A percentile compares a stretch with the other conserved stretches of the same genome.
These are phyloP conservation scores for Thermomucor indicae-seudaticae DNA, from an alignment of 371 early-diverging fungal genomes.

Conservation along the genomic window DNA sequence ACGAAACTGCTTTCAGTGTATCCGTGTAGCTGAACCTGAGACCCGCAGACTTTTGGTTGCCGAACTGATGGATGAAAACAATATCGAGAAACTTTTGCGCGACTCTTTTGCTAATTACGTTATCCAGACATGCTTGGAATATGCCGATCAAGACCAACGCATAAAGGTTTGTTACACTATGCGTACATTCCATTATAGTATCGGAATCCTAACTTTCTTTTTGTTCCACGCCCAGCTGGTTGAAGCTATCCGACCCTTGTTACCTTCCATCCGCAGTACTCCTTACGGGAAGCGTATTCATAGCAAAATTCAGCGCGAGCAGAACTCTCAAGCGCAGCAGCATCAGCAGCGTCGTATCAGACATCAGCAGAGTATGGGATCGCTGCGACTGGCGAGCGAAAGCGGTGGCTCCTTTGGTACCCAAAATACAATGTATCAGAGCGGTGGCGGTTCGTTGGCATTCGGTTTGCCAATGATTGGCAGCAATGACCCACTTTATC, in stretches of 20 bases:
- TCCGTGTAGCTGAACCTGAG: constrained; percentile 70
- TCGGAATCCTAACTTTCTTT: not conserved
- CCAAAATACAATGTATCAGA: not conserved
- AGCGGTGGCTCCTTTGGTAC: not conserved
- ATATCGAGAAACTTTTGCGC: constrained; percentile 71
- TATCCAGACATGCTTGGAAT: constrained; percentile 87
- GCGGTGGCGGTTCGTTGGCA: constrained; percentile 2
- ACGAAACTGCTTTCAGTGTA: constrained; percentile 51
- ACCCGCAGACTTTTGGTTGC: constrained; percentile 68
- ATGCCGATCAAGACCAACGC: constrained; percentile 76
- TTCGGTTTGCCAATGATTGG: constrained; percentile 12
- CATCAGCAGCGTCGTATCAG: constrained; percentile 5
- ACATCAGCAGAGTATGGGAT: constrained; percentile 9
- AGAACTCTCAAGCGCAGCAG: constrained; percentile 9
- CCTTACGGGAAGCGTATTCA: constrained; percentile 89
- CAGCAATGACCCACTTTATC: constrained; percentile 5
- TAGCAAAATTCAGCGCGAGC: constrained; percentile 69
- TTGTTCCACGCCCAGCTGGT: constrained; percentile 49
- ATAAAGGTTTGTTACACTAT: constrained; percentile 36
- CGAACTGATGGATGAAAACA: constrained; percentile 64
- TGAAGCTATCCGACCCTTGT: constrained; percentile 71
- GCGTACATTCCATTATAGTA: not conserved
- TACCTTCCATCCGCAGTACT: constrained; percentile 79
- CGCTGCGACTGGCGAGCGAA: constrained; percentile 2
- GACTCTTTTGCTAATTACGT: constrained; percentile 93